Percentiles rank a stretch among this genome's conserved stretches.
Evolutionary conservation across 768 basidiomycete species (phyloP).

Genomic region (Porphyrellus cyaneotinctus): DNA sequence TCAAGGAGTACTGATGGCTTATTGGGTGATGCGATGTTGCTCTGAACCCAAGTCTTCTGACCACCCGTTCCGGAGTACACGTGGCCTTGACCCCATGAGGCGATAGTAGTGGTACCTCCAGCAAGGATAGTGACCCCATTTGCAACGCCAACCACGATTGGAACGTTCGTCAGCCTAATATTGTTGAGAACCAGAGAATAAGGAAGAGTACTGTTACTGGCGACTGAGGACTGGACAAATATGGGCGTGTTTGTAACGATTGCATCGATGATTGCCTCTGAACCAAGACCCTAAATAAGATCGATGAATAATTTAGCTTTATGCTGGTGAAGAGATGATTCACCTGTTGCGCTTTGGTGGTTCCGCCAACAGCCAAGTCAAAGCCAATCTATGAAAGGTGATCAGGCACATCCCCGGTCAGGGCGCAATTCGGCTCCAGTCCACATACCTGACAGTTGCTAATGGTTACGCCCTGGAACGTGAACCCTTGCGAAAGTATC

Average conservation of each 20-base stretch:
- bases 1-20: slow-evolving; percentile 59
- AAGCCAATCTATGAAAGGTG: slow-evolving; percentile 38
- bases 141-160: slow-evolving; percentile 30
- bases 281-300: slow-evolving; percentile 36
- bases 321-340: background rate
- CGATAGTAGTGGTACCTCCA: slow-evolving; percentile 34
- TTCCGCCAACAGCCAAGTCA: slow-evolving; percentile 40
- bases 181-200: slow-evolving; percentile 37
- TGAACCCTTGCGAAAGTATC: slow-evolving; percentile 36
- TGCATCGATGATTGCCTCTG: slow-evolving; percentile 45
- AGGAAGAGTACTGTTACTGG: slow-evolving; percentile 26
- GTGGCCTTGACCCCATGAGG: slow-evolving; percentile 74
- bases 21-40: slow-evolving; percentile 37
- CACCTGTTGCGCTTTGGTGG: slow-evolving; percentile 31
- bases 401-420: background rate
- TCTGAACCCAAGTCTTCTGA: slow-evolving; percentile 46
- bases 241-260: slow-evolving; percentile 41
- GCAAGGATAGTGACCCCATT: slow-evolving; percentile 32
- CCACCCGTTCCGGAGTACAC: slow-evolving; percentile 52
- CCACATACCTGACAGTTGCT: slow-evolving; percentile 32
- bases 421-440: too few species aligned
- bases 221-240: slow-evolving; percentile 38
- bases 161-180: slow-evolving; percentile 32
- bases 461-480: slow-evolving; percentile 50
- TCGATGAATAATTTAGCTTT: background rate